A percentile compares a stretch with the other conserved stretches of the same genome.
phyloP scores from a whole-genome alignment of 2,329 filamentous ascomycete genomes.

The Exophiala xenobiotica region DNA sequence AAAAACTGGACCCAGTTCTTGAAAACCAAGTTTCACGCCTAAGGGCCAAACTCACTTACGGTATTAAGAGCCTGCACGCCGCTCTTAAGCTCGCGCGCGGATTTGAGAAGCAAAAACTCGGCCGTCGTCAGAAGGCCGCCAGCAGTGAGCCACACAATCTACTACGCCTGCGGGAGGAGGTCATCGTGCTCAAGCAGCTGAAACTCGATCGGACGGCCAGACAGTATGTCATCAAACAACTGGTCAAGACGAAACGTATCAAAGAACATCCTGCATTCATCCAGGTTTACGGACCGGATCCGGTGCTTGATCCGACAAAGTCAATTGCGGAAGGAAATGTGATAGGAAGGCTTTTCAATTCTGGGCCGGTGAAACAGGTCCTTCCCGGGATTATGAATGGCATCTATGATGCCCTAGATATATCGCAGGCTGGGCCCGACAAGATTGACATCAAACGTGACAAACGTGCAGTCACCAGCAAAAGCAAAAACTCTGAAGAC shows the following conservation, averaged over 20 bases:
- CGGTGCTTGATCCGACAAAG: slow-evolving; percentile 40
- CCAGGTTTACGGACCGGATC: slow-evolving; percentile 37
- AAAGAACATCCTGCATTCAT: slow-evolving; percentile 51
- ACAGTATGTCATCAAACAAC: slow-evolving; percentile 56
- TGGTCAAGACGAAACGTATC: slow-evolving; percentile 58
- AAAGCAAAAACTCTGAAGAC: slow-evolving; percentile 4
- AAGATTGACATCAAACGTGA: slow-evolving; percentile 14
- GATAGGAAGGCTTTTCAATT: slow-evolving; percentile 59
- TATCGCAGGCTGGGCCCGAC: slow-evolving; percentile 5
- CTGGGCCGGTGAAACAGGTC: slow-evolving; percentile 57
- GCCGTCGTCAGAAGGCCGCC: slow-evolving; percentile 58
- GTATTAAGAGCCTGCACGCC: slow-evolving; percentile 49
- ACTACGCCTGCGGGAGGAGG: slow-evolving; percentile 54
- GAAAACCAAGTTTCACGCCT: slow-evolving; percentile 40
- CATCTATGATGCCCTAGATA: slow-evolving; percentile 42
- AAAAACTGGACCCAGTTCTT: slow-evolving; percentile 32
- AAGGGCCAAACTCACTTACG: slow-evolving; percentile 50
- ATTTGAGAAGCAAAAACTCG: slow-evolving; percentile 64
- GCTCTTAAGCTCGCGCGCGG: slow-evolving; percentile 59
- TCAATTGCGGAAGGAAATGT: slow-evolving; percentile 57
- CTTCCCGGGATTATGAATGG: slow-evolving; percentile 48
- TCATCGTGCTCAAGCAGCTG: slow-evolving; percentile 57
- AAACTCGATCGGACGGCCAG: slow-evolving; percentile 52
- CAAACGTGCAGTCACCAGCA: slow-evolving; percentile 20
- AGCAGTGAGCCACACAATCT: slow-evolving; percentile 42